phyloP scores from a whole-genome alignment of 148 eudicot genomes.

The Talinum fruticosum region DNA sequence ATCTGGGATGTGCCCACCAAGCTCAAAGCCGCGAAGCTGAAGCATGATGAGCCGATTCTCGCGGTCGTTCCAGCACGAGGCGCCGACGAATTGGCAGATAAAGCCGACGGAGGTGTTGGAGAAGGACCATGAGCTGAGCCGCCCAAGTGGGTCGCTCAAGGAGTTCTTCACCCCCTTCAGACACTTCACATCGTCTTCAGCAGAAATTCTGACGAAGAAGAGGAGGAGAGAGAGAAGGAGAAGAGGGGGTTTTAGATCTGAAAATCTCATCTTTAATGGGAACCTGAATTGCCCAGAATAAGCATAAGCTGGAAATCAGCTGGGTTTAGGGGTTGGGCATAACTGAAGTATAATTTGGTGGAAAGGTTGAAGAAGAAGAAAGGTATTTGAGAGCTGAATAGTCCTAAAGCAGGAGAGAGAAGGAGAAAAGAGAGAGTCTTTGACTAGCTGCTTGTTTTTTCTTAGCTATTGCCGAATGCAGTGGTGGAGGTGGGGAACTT shows the following conservation, averaged over 20 bases:
- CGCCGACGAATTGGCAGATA: slow-evolving; percentile 58
- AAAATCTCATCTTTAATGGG: background rate
- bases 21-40: slow-evolving; percentile 36
- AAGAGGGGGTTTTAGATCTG: slow-evolving; percentile 16
- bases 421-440: background rate
- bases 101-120: slow-evolving; percentile 45
- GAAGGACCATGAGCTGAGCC: slow-evolving; percentile 55
- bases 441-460: background rate
- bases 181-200: slow-evolving; percentile 66
- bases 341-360: background rate
- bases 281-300: background rate
- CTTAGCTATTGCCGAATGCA: background rate
- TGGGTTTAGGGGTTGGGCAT: background rate
- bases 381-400: background rate
- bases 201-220: background rate
- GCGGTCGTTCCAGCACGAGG: slow-evolving; percentile 70
- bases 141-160: slow-evolving; percentile 36
- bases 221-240: background rate
- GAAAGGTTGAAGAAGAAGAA: slow-evolving; percentile 1
- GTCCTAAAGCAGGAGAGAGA: background rate
- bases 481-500: no score
- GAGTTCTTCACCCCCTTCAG: slow-evolving; percentile 44
- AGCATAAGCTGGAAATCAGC: background rate
- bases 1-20: slow-evolving; percentile 54
- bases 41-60: slow-evolving; percentile 61